phyloP scores from a whole-genome alignment of 352 stramenopile species.

The Globisporangium solare region DNA sequence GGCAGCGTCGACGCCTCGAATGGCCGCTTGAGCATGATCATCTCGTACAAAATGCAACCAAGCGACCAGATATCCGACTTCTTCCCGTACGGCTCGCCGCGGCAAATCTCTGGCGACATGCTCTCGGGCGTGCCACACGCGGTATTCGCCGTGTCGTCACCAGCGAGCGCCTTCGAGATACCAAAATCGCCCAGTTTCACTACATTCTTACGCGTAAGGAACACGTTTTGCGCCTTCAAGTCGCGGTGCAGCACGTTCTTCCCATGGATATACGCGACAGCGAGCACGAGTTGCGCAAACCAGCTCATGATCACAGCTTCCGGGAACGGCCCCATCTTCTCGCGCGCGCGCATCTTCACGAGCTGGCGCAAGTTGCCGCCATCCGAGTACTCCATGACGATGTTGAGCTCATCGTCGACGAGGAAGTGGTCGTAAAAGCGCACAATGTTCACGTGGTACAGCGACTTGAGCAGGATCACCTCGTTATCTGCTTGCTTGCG shows the following conservation, averaged over 20 bases:
- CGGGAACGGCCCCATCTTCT: constrained; percentile 81
- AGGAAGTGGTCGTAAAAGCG: constrained; percentile 89
- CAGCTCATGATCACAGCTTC: constrained; percentile 85
- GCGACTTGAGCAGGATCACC: constrained; percentile 85
- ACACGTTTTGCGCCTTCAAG: constrained; percentile 87
- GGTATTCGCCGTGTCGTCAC: constrained; percentile 77
- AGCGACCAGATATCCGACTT: constrained; percentile 90
- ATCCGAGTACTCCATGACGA: constrained; percentile 87
- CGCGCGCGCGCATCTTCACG: constrained; percentile 67
- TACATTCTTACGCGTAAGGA: constrained; percentile 83
- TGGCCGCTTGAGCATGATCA: constrained; percentile 83
- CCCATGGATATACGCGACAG: constrained; percentile 84
- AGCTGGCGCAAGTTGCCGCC: constrained; percentile 81
- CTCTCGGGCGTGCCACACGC: constrained; percentile 83
- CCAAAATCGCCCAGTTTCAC: constrained; percentile 88
- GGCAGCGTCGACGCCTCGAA: constrained; percentile 80
- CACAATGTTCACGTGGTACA: constrained; percentile 89
- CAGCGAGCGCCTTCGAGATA: constrained; percentile 82
- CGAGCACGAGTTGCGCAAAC: constrained; percentile 83
- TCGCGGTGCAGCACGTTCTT: constrained; percentile 88
- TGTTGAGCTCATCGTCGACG: constrained; percentile 83
- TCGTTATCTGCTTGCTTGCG: constrained; percentile 87
- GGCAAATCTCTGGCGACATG: constrained; percentile 88
- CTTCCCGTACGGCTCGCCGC: constrained; percentile 83
- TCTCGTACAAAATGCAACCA: constrained; percentile 87